Evolutionary conservation across 768 basidiomycete genomes (phyloP).

Genomic region (Cystofilobasidium macerans): DNA sequence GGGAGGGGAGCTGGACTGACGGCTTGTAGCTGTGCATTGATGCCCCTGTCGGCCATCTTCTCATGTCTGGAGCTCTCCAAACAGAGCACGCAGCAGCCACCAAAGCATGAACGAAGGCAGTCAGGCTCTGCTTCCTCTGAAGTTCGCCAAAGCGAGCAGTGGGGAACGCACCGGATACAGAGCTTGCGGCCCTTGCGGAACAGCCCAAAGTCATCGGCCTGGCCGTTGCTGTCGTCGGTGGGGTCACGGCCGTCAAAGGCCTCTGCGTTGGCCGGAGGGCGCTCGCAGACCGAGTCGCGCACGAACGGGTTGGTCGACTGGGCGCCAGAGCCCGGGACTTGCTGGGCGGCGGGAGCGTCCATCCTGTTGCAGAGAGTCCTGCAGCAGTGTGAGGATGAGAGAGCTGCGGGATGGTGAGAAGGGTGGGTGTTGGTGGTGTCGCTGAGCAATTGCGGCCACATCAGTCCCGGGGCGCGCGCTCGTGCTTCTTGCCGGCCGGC

Average conservation of each 20-base stretch:
- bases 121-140: too few relatives aligned
- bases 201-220: conserved; percentile 18
- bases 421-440: too few relatives aligned
- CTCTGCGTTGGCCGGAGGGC: conserved; percentile 21
- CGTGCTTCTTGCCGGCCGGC: too few relatives aligned
- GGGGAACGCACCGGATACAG: conserved; percentile 22
- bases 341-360: neutral
- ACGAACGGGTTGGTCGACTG: conserved; percentile 8
- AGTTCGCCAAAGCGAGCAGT: too few relatives aligned
- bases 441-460: too few relatives aligned
- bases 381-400: neutral
- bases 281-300: conserved; percentile 25
- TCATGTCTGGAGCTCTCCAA: conserved; percentile 50
- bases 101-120: too few relatives aligned
- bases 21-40: conserved; percentile 80
- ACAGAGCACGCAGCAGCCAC: too few relatives aligned
- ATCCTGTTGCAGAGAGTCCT: neutral
- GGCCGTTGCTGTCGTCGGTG: neutral
- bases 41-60: conserved; percentile 92
- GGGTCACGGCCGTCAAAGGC: neutral
- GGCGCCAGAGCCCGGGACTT: neutral
- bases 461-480: too few relatives aligned
- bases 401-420: neutral
- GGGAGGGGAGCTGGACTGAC: conserved; percentile 44
- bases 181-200: conserved; percentile 23